Percentiles rank a stretch among this genome's conserved stretches.
phyloP scores from a whole-genome alignment of 352 stramenopile genomes.

The Phytopythium oedochilum region DNA sequence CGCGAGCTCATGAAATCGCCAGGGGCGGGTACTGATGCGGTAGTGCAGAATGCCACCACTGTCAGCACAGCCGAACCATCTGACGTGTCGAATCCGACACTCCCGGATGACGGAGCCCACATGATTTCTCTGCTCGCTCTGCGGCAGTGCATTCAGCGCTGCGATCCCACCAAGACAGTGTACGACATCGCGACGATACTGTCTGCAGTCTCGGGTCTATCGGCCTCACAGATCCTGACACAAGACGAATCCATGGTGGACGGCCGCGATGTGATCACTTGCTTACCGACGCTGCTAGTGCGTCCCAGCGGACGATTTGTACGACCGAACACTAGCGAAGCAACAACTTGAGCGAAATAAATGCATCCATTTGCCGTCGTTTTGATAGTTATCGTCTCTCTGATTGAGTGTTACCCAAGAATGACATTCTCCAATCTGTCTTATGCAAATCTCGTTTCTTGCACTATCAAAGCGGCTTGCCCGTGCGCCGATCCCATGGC shows the following conservation, averaged over 20 bases:
- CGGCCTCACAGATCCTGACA: slow-evolving; percentile 45
- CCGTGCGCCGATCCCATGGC: slow-evolving; percentile 39
- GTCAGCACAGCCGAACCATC: background rate
- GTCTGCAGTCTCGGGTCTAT: slow-evolving; percentile 23
- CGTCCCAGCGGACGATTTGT: slow-evolving; percentile 32
- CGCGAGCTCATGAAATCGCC: slow-evolving; percentile 4
- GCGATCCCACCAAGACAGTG: slow-evolving; percentile 48
- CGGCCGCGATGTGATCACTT: slow-evolving; percentile 27
- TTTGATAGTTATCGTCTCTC: background rate
- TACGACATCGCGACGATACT: slow-evolving; percentile 44
- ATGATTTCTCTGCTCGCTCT: slow-evolving; percentile 50
- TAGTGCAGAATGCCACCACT: background rate
- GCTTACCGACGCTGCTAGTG: slow-evolving; percentile 40
- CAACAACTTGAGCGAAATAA: too few relatives aligned
- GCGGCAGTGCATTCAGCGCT: slow-evolving; percentile 34
- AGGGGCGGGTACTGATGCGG: background rate
- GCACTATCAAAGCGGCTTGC: slow-evolving; percentile 23
- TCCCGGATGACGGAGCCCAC: background rate
- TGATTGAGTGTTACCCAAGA: background rate
- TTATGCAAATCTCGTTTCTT: too few relatives aligned
- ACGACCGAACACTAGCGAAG: background rate
- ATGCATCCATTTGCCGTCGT: too few relatives aligned
- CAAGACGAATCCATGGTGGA: slow-evolving; percentile 57
- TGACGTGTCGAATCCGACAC: background rate
- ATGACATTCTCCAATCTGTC: too few relatives aligned